A percentile compares a stretch with the other conserved stretches of the same genome.
Conservation (phyloP, 2,329 filamentous ascomycete genomes). For the Claviceps purpurea region DNA sequence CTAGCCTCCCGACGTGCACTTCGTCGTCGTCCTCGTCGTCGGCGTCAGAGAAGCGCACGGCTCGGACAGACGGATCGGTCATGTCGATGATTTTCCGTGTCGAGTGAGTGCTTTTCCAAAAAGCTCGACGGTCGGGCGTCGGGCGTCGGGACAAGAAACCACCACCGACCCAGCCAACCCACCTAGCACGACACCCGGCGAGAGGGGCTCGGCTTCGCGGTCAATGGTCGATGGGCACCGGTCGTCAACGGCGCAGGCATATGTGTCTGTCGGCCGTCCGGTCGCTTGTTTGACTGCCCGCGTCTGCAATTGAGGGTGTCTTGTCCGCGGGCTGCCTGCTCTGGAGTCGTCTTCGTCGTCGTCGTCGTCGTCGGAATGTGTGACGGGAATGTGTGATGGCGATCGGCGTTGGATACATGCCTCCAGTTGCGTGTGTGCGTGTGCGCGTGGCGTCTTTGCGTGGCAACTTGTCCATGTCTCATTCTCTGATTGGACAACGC, state of each 20-base stretch:
- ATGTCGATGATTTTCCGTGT: conserved; percentile 11
- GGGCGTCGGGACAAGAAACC: neutral
- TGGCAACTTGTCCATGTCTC: neutral
- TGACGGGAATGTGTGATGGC: too few species aligned
- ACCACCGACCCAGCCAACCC: neutral
- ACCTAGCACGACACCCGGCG: conserved; percentile 2
- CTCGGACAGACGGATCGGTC: conserved; percentile 39
- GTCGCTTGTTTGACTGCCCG: too few species aligned
- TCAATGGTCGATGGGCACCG: conserved; percentile 2
- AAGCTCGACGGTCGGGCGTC: neutral
- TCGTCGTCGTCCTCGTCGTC: conserved; percentile 34
- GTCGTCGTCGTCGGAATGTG: too few species aligned
- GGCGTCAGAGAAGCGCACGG: conserved; percentile 41
- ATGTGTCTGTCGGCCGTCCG: neutral
- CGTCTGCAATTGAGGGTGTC: too few species aligned
- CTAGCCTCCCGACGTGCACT: conserved; percentile 27
- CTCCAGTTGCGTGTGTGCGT: neutral
- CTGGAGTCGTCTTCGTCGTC: too few species aligned
- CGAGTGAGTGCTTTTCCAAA: neutral
- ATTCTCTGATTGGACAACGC: neutral
- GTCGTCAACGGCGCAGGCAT: neutral
- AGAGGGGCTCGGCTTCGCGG: conserved; percentile 5
- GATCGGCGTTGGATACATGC: too few species aligned
- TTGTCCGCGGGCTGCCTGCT: too few species aligned
- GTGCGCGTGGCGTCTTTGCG: neutral